These are phyloP conservation scores for Globisporangium yorkense DNA, from an alignment of 352 stramenopile species.

Conservation along the genomic window DNA sequence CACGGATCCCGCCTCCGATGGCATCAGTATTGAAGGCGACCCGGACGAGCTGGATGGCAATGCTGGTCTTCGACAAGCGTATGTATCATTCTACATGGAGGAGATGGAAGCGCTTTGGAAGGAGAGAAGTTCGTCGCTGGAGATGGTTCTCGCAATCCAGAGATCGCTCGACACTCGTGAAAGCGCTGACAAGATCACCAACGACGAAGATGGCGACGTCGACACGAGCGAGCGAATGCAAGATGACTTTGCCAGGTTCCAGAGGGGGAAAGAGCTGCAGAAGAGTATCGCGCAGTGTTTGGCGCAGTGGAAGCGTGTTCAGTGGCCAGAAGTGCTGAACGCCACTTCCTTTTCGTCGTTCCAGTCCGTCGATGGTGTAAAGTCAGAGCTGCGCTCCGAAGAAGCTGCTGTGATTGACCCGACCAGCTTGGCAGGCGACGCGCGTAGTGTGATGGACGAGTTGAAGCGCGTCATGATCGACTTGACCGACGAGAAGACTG, in stretches of 20 bases:
- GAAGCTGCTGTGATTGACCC: constrained; percentile 3
- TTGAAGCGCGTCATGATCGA: constrained; percentile 77
- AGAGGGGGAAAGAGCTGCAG: constrained; percentile 41
- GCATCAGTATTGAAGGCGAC: background rate
- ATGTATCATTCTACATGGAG: constrained; percentile 73
- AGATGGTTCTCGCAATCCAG: constrained; percentile 71
- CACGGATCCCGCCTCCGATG: background rate
- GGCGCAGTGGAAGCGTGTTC: constrained; percentile 55
- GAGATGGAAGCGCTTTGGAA: constrained; percentile 82
- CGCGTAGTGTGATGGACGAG: constrained; percentile 52
- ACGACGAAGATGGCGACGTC: constrained; percentile 13
- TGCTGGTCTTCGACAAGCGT: constrained; percentile 48
- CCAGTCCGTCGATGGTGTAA: constrained; percentile 18
- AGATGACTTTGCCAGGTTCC: constrained; percentile 29
- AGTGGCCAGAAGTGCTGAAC: constrained; percentile 60
- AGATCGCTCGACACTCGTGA: constrained; percentile 32
- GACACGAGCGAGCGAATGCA: constrained; percentile 23
- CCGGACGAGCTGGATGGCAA: constrained; percentile 31
- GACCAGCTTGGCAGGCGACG: constrained; percentile 3
- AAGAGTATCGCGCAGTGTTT: constrained; percentile 42
- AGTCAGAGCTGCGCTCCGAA: constrained; percentile 19
- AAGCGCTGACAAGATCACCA: background rate
- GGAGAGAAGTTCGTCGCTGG: constrained; percentile 64
- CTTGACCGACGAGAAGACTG: constrained; percentile 54
- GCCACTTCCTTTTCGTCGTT: constrained; percentile 33